Conservation (phyloP, 495 filamentous ascomycete genomes). For the Neurospora cerealis region DNA sequence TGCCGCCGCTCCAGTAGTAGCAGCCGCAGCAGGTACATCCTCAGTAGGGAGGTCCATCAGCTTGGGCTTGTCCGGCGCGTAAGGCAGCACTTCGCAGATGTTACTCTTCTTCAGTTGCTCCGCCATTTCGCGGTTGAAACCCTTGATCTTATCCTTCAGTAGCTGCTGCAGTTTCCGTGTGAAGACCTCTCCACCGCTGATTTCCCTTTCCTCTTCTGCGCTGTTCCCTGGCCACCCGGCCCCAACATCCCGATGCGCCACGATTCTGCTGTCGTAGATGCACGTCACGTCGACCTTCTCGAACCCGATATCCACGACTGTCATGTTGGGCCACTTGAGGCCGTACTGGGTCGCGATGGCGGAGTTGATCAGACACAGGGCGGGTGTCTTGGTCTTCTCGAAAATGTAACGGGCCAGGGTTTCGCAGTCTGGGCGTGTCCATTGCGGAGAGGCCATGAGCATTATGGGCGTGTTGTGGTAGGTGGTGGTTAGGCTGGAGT, state of each 20-base stretch:
- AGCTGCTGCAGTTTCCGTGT: conserved; percentile 64
- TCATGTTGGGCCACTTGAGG: conserved; percentile 63
- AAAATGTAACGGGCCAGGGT: conserved; percentile 84
- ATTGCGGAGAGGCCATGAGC: conserved; percentile 74
- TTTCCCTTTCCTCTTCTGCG: conserved; percentile 47
- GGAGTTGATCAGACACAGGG: conserved; percentile 76
- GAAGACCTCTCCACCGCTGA: conserved; percentile 83
- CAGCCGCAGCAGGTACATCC: conserved; percentile 45
- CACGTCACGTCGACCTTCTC: conserved; percentile 88
- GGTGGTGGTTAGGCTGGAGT: conserved; percentile 74
- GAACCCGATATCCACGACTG: conserved; percentile 80
- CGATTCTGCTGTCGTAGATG: conserved; percentile 64
- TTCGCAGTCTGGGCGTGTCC: conserved; percentile 77
- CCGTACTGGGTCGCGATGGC: conserved; percentile 77
- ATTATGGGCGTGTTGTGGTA: conserved; percentile 88
- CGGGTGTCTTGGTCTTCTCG: conserved; percentile 91
- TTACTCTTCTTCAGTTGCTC: conserved; percentile 86
- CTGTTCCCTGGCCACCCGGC: conserved; percentile 16
- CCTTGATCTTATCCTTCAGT: conserved; percentile 46
- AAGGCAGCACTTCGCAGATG: conserved; percentile 80
- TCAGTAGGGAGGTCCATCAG: conserved; percentile 48
- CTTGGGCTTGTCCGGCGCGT: conserved; percentile 46
- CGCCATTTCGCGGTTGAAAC: conserved; percentile 78
- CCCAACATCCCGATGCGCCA: conserved; percentile 29
- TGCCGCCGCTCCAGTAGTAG: conserved; percentile 12